Evolutionary conservation across 2,329 filamentous ascomycete genomes (phyloP), one percentile per base, ranked within the genome.

Genomic region (Microsporum canis): DNA sequence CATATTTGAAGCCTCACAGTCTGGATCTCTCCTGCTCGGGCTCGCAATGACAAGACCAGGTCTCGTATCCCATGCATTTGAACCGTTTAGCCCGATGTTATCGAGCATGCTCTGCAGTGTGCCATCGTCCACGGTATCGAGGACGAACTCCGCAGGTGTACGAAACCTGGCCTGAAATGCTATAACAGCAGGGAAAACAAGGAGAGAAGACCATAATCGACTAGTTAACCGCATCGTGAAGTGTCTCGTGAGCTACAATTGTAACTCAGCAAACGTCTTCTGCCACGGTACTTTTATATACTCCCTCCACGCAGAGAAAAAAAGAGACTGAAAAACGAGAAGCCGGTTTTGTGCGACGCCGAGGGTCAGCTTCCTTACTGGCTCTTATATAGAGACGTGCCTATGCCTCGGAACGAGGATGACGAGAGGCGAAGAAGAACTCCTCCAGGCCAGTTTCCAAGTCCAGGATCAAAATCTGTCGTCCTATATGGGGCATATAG

Each of bases 31-130:
- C 49, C 75, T 81, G 12, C 79, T 82, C n/a, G 82, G 82, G 63
- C 80, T 83, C 1, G 82, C 82, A 60, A 84, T 71, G 7, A 84
- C 77, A 61, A 81, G 75, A 34, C 82, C 82, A 2, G 78, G 71
- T 49, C 69, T 72, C 17, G 79, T 80, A 36, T 81, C 81, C 27
- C 71, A 64, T 5, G 76, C 80, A 60, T 76, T 74, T 4, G 73
- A 73, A 17, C 81, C 81, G 68, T 77, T 70, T 1, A 80, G 68
- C 5, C 82, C 82, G 61, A 84, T 81, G 66, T 84, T 85, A 67
- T 79, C 76, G 47, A 84, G 69, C 12, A 80, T 74, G 27, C 80
- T 78, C 64, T 82, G 76, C n/a, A 83, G 72, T 6, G 82, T 78
- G 64, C 80, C 72, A 0, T 72, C 69, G 45, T 74, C 76, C 67